These are phyloP conservation scores for Rossbeevera mucosa DNA, from an alignment of 768 basidiomycete genomes.

Conservation along the genomic window DNA sequence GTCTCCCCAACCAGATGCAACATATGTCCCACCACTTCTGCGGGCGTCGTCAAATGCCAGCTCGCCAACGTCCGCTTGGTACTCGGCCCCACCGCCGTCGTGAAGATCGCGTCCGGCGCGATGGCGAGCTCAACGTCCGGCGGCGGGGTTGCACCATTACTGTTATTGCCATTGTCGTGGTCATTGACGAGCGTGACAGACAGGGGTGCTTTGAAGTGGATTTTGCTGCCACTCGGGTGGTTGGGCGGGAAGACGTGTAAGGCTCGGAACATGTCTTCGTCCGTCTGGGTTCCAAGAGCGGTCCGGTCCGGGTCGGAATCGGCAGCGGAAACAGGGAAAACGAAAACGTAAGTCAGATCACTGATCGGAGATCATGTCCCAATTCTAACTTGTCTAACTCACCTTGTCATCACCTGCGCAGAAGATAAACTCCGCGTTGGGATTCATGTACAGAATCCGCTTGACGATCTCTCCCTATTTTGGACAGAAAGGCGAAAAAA, in stretches of 20 bases:
- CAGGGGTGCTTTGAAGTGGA: slow-evolving; percentile 54
- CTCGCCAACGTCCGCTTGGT: slow-evolving; percentile 85
- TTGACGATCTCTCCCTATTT: slow-evolving; percentile 90
- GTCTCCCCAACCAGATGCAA: slow-evolving; percentile 50
- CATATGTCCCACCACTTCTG: slow-evolving; percentile 82
- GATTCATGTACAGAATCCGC: slow-evolving; percentile 86
- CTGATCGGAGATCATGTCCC: not conserved
- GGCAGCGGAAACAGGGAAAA: not conserved
- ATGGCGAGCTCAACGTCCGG: slow-evolving; percentile 60
- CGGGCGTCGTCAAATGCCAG: slow-evolving; percentile 89
- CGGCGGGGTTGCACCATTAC: slow-evolving; percentile 24
- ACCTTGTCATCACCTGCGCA: slow-evolving; percentile 99
- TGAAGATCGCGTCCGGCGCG: slow-evolving; percentile 71
- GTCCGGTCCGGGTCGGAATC: not conserved
- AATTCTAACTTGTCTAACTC: not conserved
- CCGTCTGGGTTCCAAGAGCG: slow-evolving; percentile 51
- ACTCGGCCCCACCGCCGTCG: slow-evolving; percentile 88
- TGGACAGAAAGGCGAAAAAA: not conserved
- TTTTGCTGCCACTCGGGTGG: slow-evolving; percentile 31
- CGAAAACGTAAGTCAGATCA: not conserved
- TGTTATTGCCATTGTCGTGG: slow-evolving; percentile 8
- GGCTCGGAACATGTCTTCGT: slow-evolving; percentile 99
- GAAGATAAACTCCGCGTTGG: slow-evolving; percentile 92
- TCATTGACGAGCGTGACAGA: slow-evolving; percentile 38
- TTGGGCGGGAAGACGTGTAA: slow-evolving; percentile 56